phyloP scores from a whole-genome alignment of 148 eudicot species.

The Polygonum aviculare region DNA sequence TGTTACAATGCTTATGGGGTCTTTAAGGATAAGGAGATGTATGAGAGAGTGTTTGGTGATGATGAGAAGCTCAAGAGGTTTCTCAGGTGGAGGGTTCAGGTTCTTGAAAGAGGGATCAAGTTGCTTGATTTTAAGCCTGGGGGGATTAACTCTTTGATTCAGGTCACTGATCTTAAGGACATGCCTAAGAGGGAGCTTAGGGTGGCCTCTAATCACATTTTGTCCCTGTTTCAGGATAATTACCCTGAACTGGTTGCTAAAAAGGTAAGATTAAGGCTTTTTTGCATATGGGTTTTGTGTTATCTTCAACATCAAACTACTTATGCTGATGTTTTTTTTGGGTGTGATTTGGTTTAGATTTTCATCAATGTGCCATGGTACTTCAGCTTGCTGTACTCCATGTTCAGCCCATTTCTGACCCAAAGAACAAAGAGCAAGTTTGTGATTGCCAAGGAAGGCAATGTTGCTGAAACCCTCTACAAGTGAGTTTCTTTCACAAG shows the following conservation, averaged over 20 bases:
- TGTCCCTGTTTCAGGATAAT: constrained; percentile 84
- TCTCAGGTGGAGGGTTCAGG: constrained; percentile 90
- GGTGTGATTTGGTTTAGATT: constrained; percentile 31
- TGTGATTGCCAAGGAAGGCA: constrained; percentile 76
- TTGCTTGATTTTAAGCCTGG: constrained; percentile 69
- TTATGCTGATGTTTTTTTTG: not conserved
- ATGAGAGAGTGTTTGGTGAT: constrained; percentile 66
- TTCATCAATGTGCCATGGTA: constrained; percentile 98
- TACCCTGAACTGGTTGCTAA: constrained; percentile 96
- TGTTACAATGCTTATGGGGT: constrained; percentile 90
- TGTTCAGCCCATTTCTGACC: constrained; percentile 88
- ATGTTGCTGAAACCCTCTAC: constrained; percentile 77
- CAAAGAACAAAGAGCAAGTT: constrained; percentile 96
- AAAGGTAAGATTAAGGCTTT: constrained; percentile 32
- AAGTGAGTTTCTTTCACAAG: constrained; percentile 34
- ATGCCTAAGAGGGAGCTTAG: constrained; percentile 92
- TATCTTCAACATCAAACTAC: not conserved
- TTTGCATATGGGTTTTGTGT: not conserved
- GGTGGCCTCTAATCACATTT: constrained; percentile 72
- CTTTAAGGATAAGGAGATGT: constrained; percentile 80
- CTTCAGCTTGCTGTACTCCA: constrained; percentile 77
- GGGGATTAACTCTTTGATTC: constrained; percentile 83
- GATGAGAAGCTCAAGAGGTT: constrained; percentile 66
- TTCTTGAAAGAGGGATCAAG: constrained; percentile 75
- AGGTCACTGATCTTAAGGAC: constrained; percentile 86